Evolutionary conservation across 768 basidiomycete species (phyloP).

Genomic region (Gymnopilus junonius): DNA sequence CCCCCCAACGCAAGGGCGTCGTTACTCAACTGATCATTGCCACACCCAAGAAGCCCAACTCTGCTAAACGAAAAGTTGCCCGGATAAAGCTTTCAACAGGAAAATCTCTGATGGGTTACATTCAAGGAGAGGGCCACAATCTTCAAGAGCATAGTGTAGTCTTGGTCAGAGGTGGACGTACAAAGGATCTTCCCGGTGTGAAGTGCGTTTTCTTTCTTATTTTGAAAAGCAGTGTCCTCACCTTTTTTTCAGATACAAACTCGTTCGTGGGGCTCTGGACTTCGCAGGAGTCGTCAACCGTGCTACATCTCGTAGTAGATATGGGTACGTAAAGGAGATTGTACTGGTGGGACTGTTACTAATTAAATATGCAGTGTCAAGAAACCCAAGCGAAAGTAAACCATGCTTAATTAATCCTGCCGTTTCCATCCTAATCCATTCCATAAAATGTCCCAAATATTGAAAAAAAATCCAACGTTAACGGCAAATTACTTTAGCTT

Average conservation of each 20-base stretch:
- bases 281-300: conserved; percentile 89
- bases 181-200: conserved; percentile 98
- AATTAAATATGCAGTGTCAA: conserved; percentile 56
- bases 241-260: conserved; percentile 74
- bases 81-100: conserved; percentile 92
- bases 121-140: conserved; percentile 97
- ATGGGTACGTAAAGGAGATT: conserved; percentile 62
- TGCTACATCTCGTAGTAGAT: conserved; percentile 83
- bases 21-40: conserved; percentile 79
- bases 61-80: conserved; percentile 96
- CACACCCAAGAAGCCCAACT: conserved; percentile 98
- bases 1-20: conserved; percentile 92
- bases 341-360: conserved; percentile 5
- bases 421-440: conserved; percentile 4
- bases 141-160: conserved; percentile 98
- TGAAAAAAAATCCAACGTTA: background rate
- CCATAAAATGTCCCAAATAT: background rate
- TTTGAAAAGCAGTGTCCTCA: background rate
- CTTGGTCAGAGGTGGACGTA: conserved; percentile 90
- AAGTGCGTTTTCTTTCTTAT: conserved; percentile 55
- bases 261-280: conserved; percentile 92
- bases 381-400: conserved; percentile 79
- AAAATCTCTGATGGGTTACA: conserved; percentile 89
- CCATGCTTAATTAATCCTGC: conserved; percentile 13
- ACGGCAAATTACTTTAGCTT: conserved; percentile 23